Evolutionary conservation across 2,329 filamentous ascomycete species (phyloP).

Genomic region (Arthrobotrys sphaeroides): DNA sequence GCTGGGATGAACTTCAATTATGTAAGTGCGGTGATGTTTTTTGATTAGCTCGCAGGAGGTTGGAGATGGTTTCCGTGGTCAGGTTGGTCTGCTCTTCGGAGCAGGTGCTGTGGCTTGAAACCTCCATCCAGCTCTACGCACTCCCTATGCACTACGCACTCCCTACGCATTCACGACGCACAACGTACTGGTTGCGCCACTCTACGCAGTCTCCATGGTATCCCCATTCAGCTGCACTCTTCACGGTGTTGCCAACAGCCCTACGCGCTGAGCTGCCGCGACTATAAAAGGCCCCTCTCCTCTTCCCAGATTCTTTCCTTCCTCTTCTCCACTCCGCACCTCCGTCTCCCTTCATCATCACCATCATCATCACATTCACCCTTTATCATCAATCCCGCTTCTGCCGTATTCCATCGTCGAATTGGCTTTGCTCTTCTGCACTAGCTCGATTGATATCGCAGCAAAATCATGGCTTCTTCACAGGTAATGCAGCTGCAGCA

Average conservation of each 20-base stretch:
- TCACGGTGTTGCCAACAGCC: not conserved
- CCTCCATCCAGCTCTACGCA: too few relatives aligned
- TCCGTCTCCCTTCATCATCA: not conserved
- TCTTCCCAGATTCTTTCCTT: not conserved
- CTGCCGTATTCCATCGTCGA: not conserved
- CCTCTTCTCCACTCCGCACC: not conserved
- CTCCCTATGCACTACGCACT: too few relatives aligned
- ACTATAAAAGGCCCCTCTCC: not conserved
- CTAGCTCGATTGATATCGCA: not conserved
- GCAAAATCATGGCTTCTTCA: not conserved
- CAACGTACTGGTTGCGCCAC: too few relatives aligned
- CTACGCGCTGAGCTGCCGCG: not conserved
- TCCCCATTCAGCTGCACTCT: not conserved
- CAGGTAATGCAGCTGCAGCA: not conserved
- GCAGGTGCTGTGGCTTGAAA: too few relatives aligned
- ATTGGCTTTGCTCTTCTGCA: not conserved
- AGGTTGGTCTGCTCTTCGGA: too few relatives aligned
- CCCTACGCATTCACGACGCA: not conserved
- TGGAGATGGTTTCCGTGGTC: too few relatives aligned
- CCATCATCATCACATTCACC: not conserved
- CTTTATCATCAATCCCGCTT: not conserved
- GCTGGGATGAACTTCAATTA: constrained; percentile 22
- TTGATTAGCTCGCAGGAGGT: not conserved
- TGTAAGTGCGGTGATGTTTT: constrained; percentile 18
- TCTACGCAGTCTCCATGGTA: too few relatives aligned